A percentile compares a stretch with the other conserved stretches of the same genome.
Conservation (phyloP, 2,329 filamentous ascomycete species). For the Leptosphaerulina australis region DNA sequence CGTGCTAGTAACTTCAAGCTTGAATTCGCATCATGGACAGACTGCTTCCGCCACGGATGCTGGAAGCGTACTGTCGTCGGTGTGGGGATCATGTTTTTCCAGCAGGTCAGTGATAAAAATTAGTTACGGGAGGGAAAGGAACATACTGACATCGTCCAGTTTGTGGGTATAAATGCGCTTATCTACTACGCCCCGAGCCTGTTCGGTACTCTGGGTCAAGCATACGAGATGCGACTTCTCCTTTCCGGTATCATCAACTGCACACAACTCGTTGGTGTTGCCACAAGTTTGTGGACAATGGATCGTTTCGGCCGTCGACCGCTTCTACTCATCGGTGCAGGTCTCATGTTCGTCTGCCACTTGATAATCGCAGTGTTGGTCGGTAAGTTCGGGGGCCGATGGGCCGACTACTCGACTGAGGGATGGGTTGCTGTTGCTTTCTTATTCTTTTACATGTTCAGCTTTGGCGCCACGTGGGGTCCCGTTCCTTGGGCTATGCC, state of each 20-base stretch:
- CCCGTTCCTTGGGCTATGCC: conserved; percentile 58
- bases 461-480: conserved; percentile 66
- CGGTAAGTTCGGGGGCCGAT: conserved; percentile 58
- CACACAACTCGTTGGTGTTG: conserved; percentile 51
- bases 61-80: conserved; percentile 53
- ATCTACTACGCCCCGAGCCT: conserved; percentile 68
- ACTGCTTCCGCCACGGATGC: conserved; percentile 56
- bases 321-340: conserved; percentile 52
- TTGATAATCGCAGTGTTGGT: conserved; percentile 62
- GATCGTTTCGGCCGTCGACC: conserved; percentile 51
- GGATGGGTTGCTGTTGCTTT: conserved; percentile 65
- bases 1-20: conserved; percentile 50
- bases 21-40: conserved; percentile 54
- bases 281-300: conserved; percentile 52
- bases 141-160: conserved; percentile 16
- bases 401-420: conserved; percentile 57
- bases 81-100: conserved; percentile 53
- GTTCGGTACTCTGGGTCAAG: conserved; percentile 65
- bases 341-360: conserved; percentile 58
- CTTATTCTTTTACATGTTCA: conserved; percentile 67
- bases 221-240: conserved; percentile 60
- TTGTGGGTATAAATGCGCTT: conserved; percentile 53
- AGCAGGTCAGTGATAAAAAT: conserved; percentile 22
- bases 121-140: neutral
- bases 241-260: conserved; percentile 69